Percentiles rank a stretch among this genome's conserved stretches.
Evolutionary conservation across 1,139 yeast species (phyloP).

Genomic region (Pichia sp.): DNA sequence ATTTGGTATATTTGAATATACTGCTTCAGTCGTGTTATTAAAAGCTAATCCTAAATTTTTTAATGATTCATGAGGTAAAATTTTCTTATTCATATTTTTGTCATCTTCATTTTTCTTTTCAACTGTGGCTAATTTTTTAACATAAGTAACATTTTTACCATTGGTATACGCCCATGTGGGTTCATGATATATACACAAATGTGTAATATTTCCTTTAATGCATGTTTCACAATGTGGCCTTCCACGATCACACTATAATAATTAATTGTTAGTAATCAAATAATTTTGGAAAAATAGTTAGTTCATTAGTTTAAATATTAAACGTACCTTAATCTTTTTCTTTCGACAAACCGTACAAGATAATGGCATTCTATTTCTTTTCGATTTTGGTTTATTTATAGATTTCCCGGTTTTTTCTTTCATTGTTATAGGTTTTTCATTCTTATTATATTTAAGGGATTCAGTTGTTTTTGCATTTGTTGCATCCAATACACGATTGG

Average conservation of each 20-base stretch:
- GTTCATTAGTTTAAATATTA: neutral
- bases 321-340: conserved; percentile 36
- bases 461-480: conserved; percentile 3
- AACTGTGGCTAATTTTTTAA: neutral
- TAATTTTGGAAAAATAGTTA: neutral
- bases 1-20: too few relatives aligned
- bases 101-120: neutral
- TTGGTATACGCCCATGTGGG: conserved; percentile 38
- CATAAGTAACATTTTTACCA: conserved; percentile 7
- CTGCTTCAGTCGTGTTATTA: too few relatives aligned
- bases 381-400: conserved; percentile 20
- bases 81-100: neutral
- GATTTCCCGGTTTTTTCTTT: neutral
- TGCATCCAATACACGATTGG: too few relatives aligned
- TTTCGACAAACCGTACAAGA: conserved; percentile 43
- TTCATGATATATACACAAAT: conserved; percentile 58
- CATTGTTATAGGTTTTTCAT: neutral
- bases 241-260: conserved; percentile 45
- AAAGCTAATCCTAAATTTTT: too few relatives aligned
- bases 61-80: too few relatives aligned
- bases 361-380: conserved; percentile 37
- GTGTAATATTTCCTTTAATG: conserved; percentile 58
- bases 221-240: conserved; percentile 69
- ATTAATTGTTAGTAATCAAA: too few relatives aligned
- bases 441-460: neutral